Evolutionary conservation across 2,329 filamentous ascomycete species (phyloP), one percentile per base, ranked within the genome.

Genomic region (Pyrenochaeta sp.): DNA sequence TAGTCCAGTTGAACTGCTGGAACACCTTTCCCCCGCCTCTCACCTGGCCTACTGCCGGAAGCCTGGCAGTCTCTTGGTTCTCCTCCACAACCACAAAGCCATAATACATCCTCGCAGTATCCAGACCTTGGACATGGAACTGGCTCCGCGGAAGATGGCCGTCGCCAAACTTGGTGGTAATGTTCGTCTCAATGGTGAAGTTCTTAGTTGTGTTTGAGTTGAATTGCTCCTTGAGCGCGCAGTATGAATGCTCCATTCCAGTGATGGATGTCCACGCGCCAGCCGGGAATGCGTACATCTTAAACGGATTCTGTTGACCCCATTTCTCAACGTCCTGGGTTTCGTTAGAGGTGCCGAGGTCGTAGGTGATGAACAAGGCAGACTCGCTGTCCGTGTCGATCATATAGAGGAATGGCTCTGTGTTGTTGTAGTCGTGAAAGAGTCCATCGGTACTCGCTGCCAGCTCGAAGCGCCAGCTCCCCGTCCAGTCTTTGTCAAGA

Each of bases 381-480:
- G 91, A 88, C 27, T 83, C 84, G 37, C 86, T 88, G 74, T 98
- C 95, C 20, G 91, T 92, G 69, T 98, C 95, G 46, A 97, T 86
- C 77, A 93, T 90, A 64, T 87, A 85, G 7, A 97, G 80, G 59
- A 88, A 84, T 0, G 85, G 79, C 54, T 82, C 77, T 11, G 78
- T 72, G 58, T 82, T 76, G 60, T 86, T 79, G 64, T 85, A 90
- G 31, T 77, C 82, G 75, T 96, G 89, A 71, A 91, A 97, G 55
- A 83, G 90, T 1, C 80, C 84, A 64, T 96, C 89, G n/a, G 88
- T 87, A 1, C 93, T 97, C 4, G 86, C 90, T 1, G 91, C 92
- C 18, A 99, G 78, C 66, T 96, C 83, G 63, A 93, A 93, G 54
- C 88, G 90, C 81, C 92, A 99, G 4, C 80, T 79, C 1, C 89